Conservation (phyloP, 805 yeast genomes). For the Candida pseudofarinosa region DNA sequence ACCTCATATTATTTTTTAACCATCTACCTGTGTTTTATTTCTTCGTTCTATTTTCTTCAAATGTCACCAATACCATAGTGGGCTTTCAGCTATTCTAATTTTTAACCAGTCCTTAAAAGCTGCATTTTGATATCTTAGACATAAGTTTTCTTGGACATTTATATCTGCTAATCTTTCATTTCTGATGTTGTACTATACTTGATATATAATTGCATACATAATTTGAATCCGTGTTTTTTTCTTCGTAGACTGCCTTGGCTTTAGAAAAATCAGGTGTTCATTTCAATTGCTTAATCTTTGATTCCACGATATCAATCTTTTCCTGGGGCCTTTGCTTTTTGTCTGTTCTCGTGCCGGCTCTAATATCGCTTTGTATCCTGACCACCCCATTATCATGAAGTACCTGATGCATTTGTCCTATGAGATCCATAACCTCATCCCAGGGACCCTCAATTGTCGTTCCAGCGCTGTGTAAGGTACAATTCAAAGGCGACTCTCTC, state of each 20-base stretch:
- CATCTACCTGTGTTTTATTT: too few relatives aligned
- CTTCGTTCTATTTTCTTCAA: too few relatives aligned
- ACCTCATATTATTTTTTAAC: too few relatives aligned
- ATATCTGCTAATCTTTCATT: background rate
- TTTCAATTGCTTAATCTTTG: slow-evolving; percentile 30
- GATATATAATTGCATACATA: background rate
- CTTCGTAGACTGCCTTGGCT: too few relatives aligned
- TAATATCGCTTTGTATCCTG: slow-evolving; percentile 79
- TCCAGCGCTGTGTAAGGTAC: slow-evolving; percentile 85
- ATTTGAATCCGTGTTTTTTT: background rate
- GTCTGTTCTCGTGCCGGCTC: slow-evolving; percentile 83
- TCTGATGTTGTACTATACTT: background rate
- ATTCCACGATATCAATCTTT: slow-evolving; percentile 61
- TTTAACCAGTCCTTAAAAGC: too few relatives aligned
- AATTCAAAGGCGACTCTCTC: slow-evolving; percentile 56
- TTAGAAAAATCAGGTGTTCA: too few relatives aligned
- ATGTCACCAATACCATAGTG: too few relatives aligned
- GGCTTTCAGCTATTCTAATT: too few relatives aligned
- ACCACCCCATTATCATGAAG: slow-evolving; percentile 68
- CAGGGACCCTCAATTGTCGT: slow-evolving; percentile 92
- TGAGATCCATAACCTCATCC: slow-evolving; percentile 76
- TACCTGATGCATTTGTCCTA: slow-evolving; percentile 72
- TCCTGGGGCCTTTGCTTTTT: slow-evolving; percentile 70
- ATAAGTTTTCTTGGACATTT: too few relatives aligned
- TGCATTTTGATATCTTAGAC: too few relatives aligned